phyloP scores from a whole-genome alignment of 768 basidiomycete species.

The Phylloporus sp. region DNA sequence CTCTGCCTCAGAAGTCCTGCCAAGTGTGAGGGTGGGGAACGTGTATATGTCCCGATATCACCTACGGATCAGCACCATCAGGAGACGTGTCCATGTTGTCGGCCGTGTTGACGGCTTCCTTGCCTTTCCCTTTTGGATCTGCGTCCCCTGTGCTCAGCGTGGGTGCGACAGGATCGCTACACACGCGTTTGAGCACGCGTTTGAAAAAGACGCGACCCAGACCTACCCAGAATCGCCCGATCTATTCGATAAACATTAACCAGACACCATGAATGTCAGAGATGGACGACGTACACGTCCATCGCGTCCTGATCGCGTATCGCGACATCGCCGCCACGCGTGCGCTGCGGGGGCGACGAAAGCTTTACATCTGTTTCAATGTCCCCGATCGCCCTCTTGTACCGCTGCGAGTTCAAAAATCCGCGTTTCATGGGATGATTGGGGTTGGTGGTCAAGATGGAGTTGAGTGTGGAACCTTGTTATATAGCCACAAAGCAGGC shows the following conservation, averaged over 20 bases:
- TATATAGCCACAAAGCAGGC: no score
- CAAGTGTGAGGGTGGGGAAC: neutral
- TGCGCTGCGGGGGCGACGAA: neutral
- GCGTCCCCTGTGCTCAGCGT: neutral
- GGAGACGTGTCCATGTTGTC: neutral
- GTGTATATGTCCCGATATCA: neutral
- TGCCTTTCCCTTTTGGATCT: neutral
- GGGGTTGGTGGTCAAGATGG: neutral
- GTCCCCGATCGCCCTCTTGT: constrained; percentile 9
- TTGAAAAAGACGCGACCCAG: neutral
- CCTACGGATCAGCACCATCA: neutral
- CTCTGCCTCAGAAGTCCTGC: neutral
- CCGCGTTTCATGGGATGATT: constrained; percentile 22
- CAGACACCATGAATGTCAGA: neutral
- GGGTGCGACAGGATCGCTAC: neutral
- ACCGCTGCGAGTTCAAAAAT: constrained; percentile 12
- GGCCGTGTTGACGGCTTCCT: neutral
- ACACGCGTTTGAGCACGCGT: neutral
- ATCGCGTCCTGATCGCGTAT: neutral
- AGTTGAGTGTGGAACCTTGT: neutral
- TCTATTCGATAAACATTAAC: neutral
- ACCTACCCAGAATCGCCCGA: neutral
- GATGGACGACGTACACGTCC: neutral
- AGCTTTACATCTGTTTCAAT: neutral
- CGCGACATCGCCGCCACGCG: neutral